Base-by-base conservation (phyloP, 2,329 filamentous ascomycete genomes). In the Blastomyces silverae region DNA sequence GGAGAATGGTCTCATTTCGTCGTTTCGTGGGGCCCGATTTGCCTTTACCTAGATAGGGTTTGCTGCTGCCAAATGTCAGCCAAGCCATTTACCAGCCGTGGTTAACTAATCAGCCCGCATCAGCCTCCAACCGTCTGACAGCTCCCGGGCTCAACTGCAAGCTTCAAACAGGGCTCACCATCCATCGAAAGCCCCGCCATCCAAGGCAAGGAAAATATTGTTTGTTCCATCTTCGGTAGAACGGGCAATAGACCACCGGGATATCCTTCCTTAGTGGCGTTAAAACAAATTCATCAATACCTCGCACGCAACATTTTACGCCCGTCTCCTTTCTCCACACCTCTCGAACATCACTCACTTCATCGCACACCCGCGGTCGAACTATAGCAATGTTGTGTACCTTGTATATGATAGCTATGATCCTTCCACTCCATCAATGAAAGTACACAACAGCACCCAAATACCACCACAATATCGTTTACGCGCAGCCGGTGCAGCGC, bases 341-440 rank as follows among this genome's bases (percentile, higher is more conserved):
- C 11, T 37, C n/a, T n/a, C 39, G 34, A 1, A 39, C 17, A 15
- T 17, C 20, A 37, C n/a, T 37, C 34, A 11, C 39, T 28, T 28
- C 17, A 10, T 37, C 48, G 10, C 3, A 25, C 17, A 10, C 20
- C 44, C 34, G 8, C 53, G 8, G 37, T 28, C 39, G 39, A 44
- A 11, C 15, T 25, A 15, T n/a, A 25, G 37, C 37, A 59, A 59
- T 59, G 57, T 13, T 44, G 17, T 44, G 13, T 15, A 59, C 57
- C n/a, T 44, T 44, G 39, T 37, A 22, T 17, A 46, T 42, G 39
- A 22, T 22, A 28, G 34, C 57, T 22, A 20, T 15, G 34, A 58
- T 7, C 20, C 55, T 58, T 44, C n/a, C n/a, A 59, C 13, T 28
- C 37, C n/a, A 46, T 44, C 57, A 17, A 59, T 59, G 57, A 59